These are phyloP conservation scores for Hypoxylon sp. DNA, from an alignment of 2,329 filamentous ascomycete species.

Conservation along the genomic window DNA sequence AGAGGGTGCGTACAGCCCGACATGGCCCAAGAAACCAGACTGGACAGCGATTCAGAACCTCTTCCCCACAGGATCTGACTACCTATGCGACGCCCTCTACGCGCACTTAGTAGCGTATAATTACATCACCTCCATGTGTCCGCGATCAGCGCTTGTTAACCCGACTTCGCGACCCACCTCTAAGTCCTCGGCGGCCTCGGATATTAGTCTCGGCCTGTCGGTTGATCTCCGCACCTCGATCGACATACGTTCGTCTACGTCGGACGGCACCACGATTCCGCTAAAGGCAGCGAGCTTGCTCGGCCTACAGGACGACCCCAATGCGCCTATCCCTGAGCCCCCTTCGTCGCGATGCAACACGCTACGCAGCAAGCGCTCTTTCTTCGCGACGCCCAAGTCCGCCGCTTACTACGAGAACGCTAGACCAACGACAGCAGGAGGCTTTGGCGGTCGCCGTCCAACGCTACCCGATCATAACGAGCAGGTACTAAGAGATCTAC, in stretches of 20 bases:
- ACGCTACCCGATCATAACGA: constrained; percentile 37
- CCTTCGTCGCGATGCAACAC: constrained; percentile 39
- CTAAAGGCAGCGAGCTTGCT: constrained; percentile 67
- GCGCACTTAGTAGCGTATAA: constrained; percentile 73
- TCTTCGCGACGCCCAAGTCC: constrained; percentile 32
- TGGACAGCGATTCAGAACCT: constrained; percentile 66
- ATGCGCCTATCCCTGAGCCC: constrained; percentile 36
- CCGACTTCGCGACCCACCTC: constrained; percentile 30
- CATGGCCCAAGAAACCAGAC: constrained; percentile 48
- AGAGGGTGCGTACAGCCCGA: constrained; percentile 30
- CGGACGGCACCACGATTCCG: constrained; percentile 49
- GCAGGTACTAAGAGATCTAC: constrained; percentile 58
- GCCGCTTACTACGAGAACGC: constrained; percentile 28
- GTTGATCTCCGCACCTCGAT: constrained; percentile 35
- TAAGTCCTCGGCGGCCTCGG: constrained; percentile 28
- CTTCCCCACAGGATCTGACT: constrained; percentile 67
- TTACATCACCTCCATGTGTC: constrained; percentile 63
- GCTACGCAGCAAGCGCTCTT: constrained; percentile 43
- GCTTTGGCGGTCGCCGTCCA: constrained; percentile 21
- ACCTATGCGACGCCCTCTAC: constrained; percentile 71
- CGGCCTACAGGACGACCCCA: constrained; percentile 58
- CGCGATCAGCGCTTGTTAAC: constrained; percentile 43
- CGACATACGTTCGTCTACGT: constrained; percentile 40
- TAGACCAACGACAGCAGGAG: constrained; percentile 42
- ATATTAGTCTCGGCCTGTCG: constrained; percentile 34